Evolutionary conservation across 495 filamentous ascomycete genomes (phyloP).

Genomic region (Cercophora samala): DNA sequence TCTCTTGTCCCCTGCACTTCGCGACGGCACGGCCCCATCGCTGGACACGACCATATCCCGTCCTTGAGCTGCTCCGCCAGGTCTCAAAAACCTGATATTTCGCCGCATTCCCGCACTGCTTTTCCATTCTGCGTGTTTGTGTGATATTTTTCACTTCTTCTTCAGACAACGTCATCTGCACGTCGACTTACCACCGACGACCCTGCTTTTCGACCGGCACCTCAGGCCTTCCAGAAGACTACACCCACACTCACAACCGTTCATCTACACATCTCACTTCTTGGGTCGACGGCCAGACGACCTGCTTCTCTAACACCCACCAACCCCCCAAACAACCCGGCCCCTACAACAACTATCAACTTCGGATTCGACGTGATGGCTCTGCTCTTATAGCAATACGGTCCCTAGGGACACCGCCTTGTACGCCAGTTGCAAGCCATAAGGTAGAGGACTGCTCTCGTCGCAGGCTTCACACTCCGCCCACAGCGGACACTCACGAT

Average conservation of each 20-base stretch:
- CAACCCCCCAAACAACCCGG: slow-evolving; percentile 20
- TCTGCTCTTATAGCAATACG: slow-evolving; percentile 53
- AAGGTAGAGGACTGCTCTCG: slow-evolving; percentile 25
- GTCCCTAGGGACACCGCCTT: slow-evolving; percentile 54
- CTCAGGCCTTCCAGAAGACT: slow-evolving; percentile 9
- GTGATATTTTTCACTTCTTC: slow-evolving; percentile 7
- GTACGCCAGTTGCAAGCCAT: slow-evolving; percentile 29
- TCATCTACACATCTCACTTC: neutral
- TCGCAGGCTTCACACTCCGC: slow-evolving; percentile 21
- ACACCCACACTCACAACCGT: too few relatives aligned
- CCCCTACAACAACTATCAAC: too few relatives aligned
- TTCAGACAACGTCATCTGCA: slow-evolving; percentile 18
- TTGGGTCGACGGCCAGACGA: slow-evolving; percentile 22
- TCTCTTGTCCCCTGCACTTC: slow-evolving; percentile 10
- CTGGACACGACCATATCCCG: slow-evolving; percentile 20
- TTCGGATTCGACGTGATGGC: slow-evolving; percentile 35
- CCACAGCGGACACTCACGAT: slow-evolving; percentile 9
- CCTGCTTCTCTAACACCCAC: slow-evolving; percentile 20
- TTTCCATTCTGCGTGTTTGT: slow-evolving; percentile 3
- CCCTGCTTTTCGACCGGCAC: slow-evolving; percentile 1
- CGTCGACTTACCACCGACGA: neutral
- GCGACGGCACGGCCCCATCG: slow-evolving; percentile 9
- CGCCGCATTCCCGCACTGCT: slow-evolving; percentile 22
- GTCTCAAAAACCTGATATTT: slow-evolving; percentile 34
- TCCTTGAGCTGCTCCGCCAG: slow-evolving; percentile 21